A percentile compares a stretch with the other conserved stretches of the same genome.
Evolutionary conservation across 305 asterid species (phyloP).

Genomic region (Fraxinus nigra): DNA sequence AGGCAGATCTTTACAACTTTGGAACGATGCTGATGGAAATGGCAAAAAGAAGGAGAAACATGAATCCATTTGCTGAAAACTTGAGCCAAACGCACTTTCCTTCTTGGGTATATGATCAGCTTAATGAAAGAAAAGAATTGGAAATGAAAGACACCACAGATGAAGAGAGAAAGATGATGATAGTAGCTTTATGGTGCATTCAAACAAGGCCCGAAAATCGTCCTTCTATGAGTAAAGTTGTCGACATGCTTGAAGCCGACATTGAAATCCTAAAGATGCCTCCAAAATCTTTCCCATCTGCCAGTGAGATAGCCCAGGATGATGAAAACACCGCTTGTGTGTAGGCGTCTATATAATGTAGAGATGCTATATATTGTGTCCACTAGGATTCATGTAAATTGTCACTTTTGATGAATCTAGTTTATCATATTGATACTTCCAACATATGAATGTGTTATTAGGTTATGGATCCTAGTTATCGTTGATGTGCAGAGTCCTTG

Average conservation of each 20-base stretch:
- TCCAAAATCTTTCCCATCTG: slow-evolving; percentile 25
- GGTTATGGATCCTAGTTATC: too few species aligned
- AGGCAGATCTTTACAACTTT: slow-evolving; percentile 47
- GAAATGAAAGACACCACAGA: slow-evolving; percentile 22
- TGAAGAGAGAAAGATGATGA: slow-evolving; percentile 36
- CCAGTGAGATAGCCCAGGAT: slow-evolving; percentile 17
- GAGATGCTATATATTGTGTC: neutral
- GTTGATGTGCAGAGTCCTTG: too few species aligned
- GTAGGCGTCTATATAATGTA: neutral
- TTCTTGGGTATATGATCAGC: slow-evolving; percentile 35
- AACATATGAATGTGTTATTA: neutral
- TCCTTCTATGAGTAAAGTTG: slow-evolving; percentile 39
- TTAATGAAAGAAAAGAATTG: slow-evolving; percentile 30
- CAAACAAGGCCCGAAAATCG: slow-evolving; percentile 36
- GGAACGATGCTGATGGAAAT: slow-evolving; percentile 53
- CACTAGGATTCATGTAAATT: neutral
- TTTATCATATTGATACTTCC: neutral
- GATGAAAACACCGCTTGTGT: neutral
- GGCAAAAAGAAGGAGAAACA: slow-evolving; percentile 29
- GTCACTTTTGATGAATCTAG: neutral
- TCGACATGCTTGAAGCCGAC: slow-evolving; percentile 44
- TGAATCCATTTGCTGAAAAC: slow-evolving; percentile 22
- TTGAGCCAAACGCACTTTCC: slow-evolving; percentile 37
- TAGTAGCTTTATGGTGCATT: slow-evolving; percentile 45
- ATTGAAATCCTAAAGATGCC: slow-evolving; percentile 31